Base-by-base conservation (phyloP, 192 early-diverging fungal species). In the Linnemannia zychae region DNA sequence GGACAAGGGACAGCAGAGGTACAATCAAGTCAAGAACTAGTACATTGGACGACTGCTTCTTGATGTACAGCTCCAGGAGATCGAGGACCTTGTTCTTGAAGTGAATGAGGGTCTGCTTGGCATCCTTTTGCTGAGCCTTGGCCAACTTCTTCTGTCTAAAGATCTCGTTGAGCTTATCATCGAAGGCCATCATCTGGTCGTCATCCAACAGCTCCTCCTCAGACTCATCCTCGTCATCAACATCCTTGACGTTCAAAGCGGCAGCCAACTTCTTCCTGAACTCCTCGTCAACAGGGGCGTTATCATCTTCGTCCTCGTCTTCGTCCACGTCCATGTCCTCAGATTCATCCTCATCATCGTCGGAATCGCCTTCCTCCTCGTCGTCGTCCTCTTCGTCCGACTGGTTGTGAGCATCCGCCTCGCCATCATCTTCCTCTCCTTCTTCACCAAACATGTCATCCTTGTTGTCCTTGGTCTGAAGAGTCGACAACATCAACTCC, bases 161-260 rank as follows among this genome's bases (percentile, higher is more conserved):
- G 71, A 99, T 97, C 81, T 98, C 98, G 13, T 94, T 94, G 65
- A 99, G 88, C 86, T 99, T 98, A 60, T 93, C 93, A 87, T 99
- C 98, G 88, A 97, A 98, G 31, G 90, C 92, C 77, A 90, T 92
- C 97, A 97, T 97, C 80, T 95, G 91, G 72, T 97, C 96, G 77
- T 97, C 97, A 72, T 93, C 93, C 71, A 94, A 88, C n/a, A 80
- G 87, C 88, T 79, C 87, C 65, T 91, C 89, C 38, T 91, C 90
- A 40, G 91, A 91, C 24, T 92, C 90, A 31, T 89, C 92, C 53
- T 93, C 93, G 38, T 93, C 93, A 22, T 81, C 91, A 40, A 90
- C 81, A 63, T 87, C 92, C 73, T 90, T 91, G 36, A 86, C 89
- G 49, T 89, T 93, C 82, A 96, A 87, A 9, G 95, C 95, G 57